Conservation (phyloP, 208 protist genomes). For the Strigomonas galati region DNA sequence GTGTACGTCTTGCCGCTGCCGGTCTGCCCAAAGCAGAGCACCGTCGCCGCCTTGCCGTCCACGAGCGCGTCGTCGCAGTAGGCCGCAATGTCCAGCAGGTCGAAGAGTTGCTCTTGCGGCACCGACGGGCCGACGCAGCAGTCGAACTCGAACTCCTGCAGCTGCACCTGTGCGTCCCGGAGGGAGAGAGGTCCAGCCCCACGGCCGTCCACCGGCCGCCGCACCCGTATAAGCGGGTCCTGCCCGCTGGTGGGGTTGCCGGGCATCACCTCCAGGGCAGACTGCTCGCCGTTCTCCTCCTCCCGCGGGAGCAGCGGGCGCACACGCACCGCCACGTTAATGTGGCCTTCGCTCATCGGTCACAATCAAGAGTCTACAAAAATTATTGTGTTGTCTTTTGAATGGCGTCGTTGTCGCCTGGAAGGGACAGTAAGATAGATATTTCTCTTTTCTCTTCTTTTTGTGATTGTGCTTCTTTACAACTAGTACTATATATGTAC, state of each 20-base stretch:
- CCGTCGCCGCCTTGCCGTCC: slow-evolving; percentile 69
- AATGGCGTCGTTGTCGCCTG: too few relatives aligned
- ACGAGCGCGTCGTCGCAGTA: slow-evolving; percentile 76
- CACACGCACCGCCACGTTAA: slow-evolving; percentile 52
- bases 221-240: background rate
- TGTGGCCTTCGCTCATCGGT: slow-evolving; percentile 16
- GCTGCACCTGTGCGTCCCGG: background rate
- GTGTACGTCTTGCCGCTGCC: slow-evolving; percentile 90
- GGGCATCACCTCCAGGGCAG: slow-evolving; percentile 8
- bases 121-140: slow-evolving; percentile 46
- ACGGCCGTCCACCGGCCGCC: slow-evolving; percentile 29
- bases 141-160: slow-evolving; percentile 41
- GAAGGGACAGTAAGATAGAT: too few relatives aligned
- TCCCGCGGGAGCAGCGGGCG: slow-evolving; percentile 66
- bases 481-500: too few relatives aligned
- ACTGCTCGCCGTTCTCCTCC: slow-evolving; percentile 30
- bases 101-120: slow-evolving; percentile 56
- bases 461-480: too few relatives aligned
- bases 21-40: slow-evolving; percentile 90
- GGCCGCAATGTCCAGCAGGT: slow-evolving; percentile 29
- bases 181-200: too few relatives aligned
- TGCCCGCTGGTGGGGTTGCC: too few relatives aligned
- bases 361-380: too few relatives aligned
- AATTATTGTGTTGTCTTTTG: too few relatives aligned
- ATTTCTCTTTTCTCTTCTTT: too few relatives aligned